Conservation (phyloP, 2,329 filamentous ascomycete genomes). For the Fusarium denticulatum region DNA sequence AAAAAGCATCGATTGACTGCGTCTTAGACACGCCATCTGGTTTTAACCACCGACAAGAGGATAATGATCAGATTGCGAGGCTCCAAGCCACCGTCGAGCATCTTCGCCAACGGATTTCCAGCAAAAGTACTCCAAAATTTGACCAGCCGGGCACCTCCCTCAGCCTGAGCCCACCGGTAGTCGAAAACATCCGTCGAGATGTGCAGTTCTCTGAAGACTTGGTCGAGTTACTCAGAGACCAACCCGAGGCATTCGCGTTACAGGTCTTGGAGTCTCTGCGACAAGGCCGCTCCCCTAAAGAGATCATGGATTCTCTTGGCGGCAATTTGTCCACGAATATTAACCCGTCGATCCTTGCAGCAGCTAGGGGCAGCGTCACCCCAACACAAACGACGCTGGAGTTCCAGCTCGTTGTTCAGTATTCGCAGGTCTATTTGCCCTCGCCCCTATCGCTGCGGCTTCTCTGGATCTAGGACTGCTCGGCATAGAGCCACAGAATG, state of each 20-base stretch:
- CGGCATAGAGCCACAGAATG: no score
- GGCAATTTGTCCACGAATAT: background rate
- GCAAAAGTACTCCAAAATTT: fast-evolving
- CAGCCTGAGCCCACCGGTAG: background rate
- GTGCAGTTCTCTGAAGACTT: background rate
- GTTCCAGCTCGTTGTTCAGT: background rate
- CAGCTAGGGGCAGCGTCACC: background rate
- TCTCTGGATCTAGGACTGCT: no score
- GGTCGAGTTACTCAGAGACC: background rate
- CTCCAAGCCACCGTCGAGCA: background rate
- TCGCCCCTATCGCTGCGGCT: fast-evolving
- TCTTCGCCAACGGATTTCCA: fast-evolving
- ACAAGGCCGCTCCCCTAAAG: background rate
- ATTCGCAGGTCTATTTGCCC: background rate
- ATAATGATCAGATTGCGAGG: background rate
- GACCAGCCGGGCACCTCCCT: background rate
- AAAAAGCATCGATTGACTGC: background rate
- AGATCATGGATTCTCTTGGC: fast-evolving
- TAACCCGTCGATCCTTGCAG: background rate
- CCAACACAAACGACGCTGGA: background rate
- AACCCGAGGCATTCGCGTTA: fast-evolving
- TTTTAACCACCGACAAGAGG: fast-evolving
- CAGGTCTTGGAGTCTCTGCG: background rate
- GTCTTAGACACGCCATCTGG: background rate
- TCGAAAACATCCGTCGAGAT: fast-evolving